Base-by-base conservation (phyloP, 1,139 yeast species). In the Taphrina communis region DNA sequence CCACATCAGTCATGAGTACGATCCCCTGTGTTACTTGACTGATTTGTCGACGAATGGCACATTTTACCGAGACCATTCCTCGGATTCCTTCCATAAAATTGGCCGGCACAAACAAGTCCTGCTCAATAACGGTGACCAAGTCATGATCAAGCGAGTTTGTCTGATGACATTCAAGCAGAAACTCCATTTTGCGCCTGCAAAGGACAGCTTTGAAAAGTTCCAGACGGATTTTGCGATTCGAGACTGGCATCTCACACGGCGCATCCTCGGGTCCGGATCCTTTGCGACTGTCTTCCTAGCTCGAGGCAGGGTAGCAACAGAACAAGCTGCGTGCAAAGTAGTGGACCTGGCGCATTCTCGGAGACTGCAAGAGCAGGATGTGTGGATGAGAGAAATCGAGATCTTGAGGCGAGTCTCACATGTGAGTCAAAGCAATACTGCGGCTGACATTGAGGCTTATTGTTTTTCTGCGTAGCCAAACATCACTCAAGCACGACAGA, bases 251-350 rank as follows among this genome's bases (percentile, higher is more conserved):
- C 77, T 86, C 6, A 75, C 82, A 1, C 75, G 80, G 5, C 79
- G 80, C 46, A 73, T 83, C 2, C 75, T 87, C 41, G 90, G 90
- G 0, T 78, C 80, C 56, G 91, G 91, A 0, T 83, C 89, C 0
- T 87, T 86, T 80, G 90, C 90, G 0, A 81, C 82, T 57, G 89
- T 83, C 44, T 69, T 67, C 56, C 56, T 75, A 70, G 77, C 75
- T 1, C 50, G 52, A 25, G 61, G 72, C 35, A 44, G 41, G 12
- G 39, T 58, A 19, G 69, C 73, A 3, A 69, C 71, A 14, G 68
- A 67, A 44, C 77, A 75, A 65, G 70, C 71, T 7, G 77, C 77
- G 41, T 75, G 77, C 68, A 75, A 75, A 65, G 70, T 75, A 35
- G 71, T 73, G 12, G 73, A 70, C 65, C 72, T n/a, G 65, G 65